Evolutionary conservation across 2,329 filamentous ascomycete species (phyloP).

Genomic region (Ophiostoma sp.): DNA sequence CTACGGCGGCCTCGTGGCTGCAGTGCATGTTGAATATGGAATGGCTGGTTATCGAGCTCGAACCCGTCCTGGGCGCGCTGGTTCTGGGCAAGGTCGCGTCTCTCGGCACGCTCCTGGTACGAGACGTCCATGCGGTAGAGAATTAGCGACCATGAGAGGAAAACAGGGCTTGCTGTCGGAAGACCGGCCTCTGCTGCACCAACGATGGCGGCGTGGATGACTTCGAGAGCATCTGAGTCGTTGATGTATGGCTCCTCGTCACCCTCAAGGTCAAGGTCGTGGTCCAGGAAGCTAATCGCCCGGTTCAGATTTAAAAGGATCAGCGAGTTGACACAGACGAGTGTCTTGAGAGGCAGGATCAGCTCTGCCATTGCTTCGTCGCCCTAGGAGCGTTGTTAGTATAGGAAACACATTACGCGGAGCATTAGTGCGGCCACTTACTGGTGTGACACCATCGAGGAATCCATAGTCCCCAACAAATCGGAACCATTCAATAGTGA

Average conservation of each 20-base stretch:
- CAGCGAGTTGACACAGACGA: conserved; percentile 65
- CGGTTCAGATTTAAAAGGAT: conserved; percentile 62
- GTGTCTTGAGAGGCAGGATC: conserved; percentile 59
- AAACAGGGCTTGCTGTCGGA: conserved; percentile 63
- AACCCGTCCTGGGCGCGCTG: conserved; percentile 55
- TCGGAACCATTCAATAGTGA: conserved; percentile 68
- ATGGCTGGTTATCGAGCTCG: conserved; percentile 40
- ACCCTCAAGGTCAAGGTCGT: conserved; percentile 42
- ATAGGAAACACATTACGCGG: conserved; percentile 1
- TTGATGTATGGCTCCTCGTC: conserved; percentile 58
- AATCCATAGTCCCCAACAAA: conserved; percentile 65
- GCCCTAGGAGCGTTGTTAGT: conserved; percentile 28
- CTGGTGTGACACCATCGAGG: conserved; percentile 56
- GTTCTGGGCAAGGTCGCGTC: conserved; percentile 52
- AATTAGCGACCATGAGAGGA: conserved; percentile 77
- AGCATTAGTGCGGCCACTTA: conserved; percentile 37
- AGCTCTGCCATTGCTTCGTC: conserved; percentile 45
- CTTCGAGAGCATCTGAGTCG: conserved; percentile 62
- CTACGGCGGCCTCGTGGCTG: conserved; percentile 45
- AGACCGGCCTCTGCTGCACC: conserved; percentile 51
- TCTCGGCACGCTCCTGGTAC: conserved; percentile 57
- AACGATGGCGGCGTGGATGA: conserved; percentile 67
- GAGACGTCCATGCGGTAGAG: conserved; percentile 62
- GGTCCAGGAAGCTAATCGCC: conserved; percentile 52
- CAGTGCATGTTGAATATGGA: conserved; percentile 20